Percentiles rank a stretch among this genome's conserved stretches.
Evolutionary conservation across 306 rosid genomes (phyloP).

Genomic region (Glycyrrhiza uralensis): DNA sequence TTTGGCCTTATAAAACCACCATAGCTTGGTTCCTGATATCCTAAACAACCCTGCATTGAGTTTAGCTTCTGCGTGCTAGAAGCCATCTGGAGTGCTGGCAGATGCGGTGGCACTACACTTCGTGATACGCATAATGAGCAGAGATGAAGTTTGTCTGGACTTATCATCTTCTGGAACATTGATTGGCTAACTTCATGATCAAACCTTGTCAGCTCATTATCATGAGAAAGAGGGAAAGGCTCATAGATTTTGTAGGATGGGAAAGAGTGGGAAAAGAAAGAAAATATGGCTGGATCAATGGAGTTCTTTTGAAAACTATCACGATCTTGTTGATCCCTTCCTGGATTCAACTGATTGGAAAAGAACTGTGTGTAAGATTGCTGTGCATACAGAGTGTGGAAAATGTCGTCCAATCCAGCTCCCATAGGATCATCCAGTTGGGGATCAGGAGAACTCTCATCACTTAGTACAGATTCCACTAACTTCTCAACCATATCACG

Average conservation of each 20-base stretch:
- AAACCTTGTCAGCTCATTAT: conserved; percentile 21
- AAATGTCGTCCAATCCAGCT: background rate
- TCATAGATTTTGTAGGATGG: conserved; percentile 13
- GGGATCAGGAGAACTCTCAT: conserved; percentile 23
- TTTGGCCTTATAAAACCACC: background rate
- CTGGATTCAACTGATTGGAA: conserved; percentile 20
- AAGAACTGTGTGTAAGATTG: background rate
- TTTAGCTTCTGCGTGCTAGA: conserved; percentile 23
- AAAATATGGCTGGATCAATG: conserved; percentile 14
- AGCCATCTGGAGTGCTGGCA: conserved; percentile 22
- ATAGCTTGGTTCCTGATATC: conserved; percentile 17
- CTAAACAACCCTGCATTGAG: conserved; percentile 22
- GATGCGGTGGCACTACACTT: conserved; percentile 12
- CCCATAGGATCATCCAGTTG: conserved; percentile 8
- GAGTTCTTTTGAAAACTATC: background rate
- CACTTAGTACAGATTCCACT: conserved; percentile 31
- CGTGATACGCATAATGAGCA: conserved; percentile 4
- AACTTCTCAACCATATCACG: conserved; percentile 31
- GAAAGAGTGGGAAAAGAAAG: conserved; percentile 1
- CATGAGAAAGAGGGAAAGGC: conserved; percentile 10
- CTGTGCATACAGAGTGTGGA: conserved; percentile 18
- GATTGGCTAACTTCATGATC: conserved; percentile 19
- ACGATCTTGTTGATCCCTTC: conserved; percentile 22
- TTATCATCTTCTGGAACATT: conserved; percentile 17
- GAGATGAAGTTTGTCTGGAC: background rate